A percentile compares a stretch with the other conserved stretches of the same genome.
Evolutionary conservation across 2,329 filamentous ascomycete species (phyloP).

Genomic region (Myriosclerotinia scirpicola): DNA sequence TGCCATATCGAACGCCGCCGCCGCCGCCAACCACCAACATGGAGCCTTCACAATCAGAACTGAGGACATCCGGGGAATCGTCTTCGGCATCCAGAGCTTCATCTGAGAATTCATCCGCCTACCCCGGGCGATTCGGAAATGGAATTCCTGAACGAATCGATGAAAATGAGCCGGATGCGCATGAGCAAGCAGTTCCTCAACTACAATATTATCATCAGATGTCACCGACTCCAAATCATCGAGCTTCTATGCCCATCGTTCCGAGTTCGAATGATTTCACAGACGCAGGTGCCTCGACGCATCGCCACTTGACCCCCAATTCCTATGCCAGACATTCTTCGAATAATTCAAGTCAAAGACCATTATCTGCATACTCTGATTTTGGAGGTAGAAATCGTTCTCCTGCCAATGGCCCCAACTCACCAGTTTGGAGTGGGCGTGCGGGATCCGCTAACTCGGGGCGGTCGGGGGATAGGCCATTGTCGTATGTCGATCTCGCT

Average conservation of each 20-base stretch:
- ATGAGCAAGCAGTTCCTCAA: conserved; percentile 48
- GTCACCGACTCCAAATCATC: conserved; percentile 45
- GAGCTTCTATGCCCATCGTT: conserved; percentile 26
- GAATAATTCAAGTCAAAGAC: conserved; percentile 63
- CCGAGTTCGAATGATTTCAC: conserved; percentile 35
- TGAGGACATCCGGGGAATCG: conserved; percentile 4
- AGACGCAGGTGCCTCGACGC: conserved; percentile 53
- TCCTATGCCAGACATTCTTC: conserved; percentile 46
- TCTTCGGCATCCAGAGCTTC: conserved; percentile 22
- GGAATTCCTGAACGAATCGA: conserved; percentile 29
- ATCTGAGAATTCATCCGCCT: conserved; percentile 29
- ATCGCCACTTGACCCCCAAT: conserved; percentile 63
- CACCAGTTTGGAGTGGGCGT: conserved; percentile 37
- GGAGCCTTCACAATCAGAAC: conserved; percentile 38
- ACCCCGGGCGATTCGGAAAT: conserved; percentile 14
- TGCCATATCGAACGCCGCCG: conserved; percentile 35
- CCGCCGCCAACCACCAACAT: conserved; percentile 31
- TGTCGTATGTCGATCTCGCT: conserved; percentile 52
- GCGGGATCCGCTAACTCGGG: conserved; percentile 39
- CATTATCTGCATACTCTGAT: conserved; percentile 78
- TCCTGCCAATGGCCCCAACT: conserved; percentile 43
- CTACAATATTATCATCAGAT: conserved; percentile 61
- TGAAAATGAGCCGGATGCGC: conserved; percentile 30
- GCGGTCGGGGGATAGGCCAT: conserved; percentile 37
- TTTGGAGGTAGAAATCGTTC: conserved; percentile 63